phyloP scores from a whole-genome alignment of 148 eudicot species.

The Vaccinium corymbosum region DNA sequence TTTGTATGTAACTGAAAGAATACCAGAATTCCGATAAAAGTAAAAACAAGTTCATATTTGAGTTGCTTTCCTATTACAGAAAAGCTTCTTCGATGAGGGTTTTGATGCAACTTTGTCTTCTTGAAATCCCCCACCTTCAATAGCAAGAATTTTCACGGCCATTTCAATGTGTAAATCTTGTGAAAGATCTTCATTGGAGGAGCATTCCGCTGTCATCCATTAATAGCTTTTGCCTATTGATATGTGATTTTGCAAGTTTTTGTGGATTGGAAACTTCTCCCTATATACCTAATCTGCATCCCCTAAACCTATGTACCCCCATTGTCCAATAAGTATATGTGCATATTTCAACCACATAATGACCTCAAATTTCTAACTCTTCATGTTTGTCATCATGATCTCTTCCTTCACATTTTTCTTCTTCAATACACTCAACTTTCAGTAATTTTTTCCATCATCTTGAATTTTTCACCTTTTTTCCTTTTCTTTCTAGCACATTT shows the following conservation, averaged over 20 bases:
- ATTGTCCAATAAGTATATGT: neutral
- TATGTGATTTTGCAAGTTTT: neutral
- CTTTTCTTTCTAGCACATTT: too few species aligned
- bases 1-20: neutral
- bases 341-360: neutral
- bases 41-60: neutral
- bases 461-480: too few species aligned
- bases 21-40: neutral
- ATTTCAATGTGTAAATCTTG: neutral
- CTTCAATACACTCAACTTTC: neutral
- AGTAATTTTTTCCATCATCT: too few species aligned
- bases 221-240: neutral
- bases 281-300: neutral
- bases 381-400: neutral
- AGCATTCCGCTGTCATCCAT: neutral
- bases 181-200: neutral
- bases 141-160: neutral
- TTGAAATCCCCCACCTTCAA: neutral
- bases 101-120: neutral
- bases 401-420: neutral
- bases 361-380: neutral
- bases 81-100: neutral
- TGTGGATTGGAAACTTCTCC: neutral
- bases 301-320: neutral
- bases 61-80: neutral